Evolutionary conservation across 306 rosid genomes (phyloP).

Genomic region (Psophocarpus tetragonolobus): DNA sequence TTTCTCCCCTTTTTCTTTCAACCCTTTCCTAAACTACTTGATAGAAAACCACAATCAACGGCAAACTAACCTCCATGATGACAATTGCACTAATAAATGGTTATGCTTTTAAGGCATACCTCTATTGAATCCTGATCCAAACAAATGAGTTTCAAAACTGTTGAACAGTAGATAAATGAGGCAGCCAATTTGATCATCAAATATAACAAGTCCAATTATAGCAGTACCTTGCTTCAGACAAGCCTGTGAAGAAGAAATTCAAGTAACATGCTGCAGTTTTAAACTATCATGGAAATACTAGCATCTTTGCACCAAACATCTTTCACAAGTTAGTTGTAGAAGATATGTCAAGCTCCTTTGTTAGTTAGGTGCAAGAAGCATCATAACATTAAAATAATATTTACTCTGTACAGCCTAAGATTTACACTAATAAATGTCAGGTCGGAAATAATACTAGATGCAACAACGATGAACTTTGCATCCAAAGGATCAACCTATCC

Average conservation of each 20-base stretch:
- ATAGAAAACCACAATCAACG: conserved; percentile 53
- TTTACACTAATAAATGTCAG: conserved; percentile 9
- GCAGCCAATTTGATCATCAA: conserved; percentile 97
- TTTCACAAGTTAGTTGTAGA: conserved; percentile 30
- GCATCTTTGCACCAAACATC: conserved; percentile 42
- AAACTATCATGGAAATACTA: conserved; percentile 57
- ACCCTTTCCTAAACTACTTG: conserved; percentile 41
- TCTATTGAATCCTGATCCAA: conserved; percentile 98
- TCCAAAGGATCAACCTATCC: conserved; percentile 19
- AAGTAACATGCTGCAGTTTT: conserved; percentile 90
- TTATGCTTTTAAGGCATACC: conserved; percentile 99
- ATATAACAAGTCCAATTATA: conserved; percentile 91
- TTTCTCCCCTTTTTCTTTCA: conserved; percentile 23
- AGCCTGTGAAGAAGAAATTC: conserved; percentile 95
- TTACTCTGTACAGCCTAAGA: conserved; percentile 4
- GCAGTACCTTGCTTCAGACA: conserved; percentile 99
- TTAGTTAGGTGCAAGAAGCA: conserved; percentile 36
- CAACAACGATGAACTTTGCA: conserved; percentile 18
- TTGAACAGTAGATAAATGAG: conserved; percentile 94
- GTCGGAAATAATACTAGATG: conserved; percentile 17
- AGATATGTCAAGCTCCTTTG: conserved; percentile 29
- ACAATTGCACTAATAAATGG: conserved; percentile 68
- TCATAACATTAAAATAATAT: conserved; percentile 29
- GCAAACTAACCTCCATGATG: conserved; percentile 90
- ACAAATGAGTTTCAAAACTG: conserved; percentile 94